These are phyloP conservation scores for Pycnococcus provasolii DNA, from an alignment of 139 green algal species.

Conservation along the genomic window DNA sequence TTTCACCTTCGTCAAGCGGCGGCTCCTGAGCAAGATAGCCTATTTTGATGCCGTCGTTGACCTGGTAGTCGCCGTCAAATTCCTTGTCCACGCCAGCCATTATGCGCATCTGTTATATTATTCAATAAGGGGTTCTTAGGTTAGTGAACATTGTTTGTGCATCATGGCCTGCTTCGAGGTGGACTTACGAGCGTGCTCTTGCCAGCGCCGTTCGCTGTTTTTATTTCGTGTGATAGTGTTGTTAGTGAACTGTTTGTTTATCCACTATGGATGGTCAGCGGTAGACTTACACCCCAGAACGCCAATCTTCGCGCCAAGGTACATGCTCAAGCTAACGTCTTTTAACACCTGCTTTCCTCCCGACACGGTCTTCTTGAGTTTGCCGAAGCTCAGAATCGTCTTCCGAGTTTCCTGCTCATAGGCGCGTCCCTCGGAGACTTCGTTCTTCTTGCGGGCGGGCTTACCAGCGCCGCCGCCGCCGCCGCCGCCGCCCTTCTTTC, in stretches of 20 bases:
- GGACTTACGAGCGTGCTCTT: slow-evolving; percentile 48
- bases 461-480: slow-evolving; percentile 6
- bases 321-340: slow-evolving; percentile 69
- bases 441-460: slow-evolving; percentile 11
- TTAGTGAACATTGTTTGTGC: no score
- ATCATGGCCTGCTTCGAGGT: no score
- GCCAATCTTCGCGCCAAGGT: slow-evolving; percentile 68
- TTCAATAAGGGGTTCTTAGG: no score
- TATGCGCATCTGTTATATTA: slow-evolving; percentile 43
- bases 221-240: no score
- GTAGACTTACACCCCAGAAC: slow-evolving; percentile 36
- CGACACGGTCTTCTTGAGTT: slow-evolving; percentile 39
- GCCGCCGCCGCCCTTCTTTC: slow-evolving; percentile 16
- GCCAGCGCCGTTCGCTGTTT: slow-evolving; percentile 40
- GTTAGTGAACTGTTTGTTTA: no score
- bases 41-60: slow-evolving; percentile 50
- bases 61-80: slow-evolving; percentile 39
- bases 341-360: slow-evolving; percentile 72
- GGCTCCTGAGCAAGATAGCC: slow-evolving; percentile 49
- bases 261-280: no score
- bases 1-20: slow-evolving; percentile 52
- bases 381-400: slow-evolving; percentile 41
- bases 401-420: slow-evolving; percentile 73
- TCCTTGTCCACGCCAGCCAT: slow-evolving; percentile 45
- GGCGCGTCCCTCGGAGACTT: slow-evolving; percentile 28